Evolutionary conservation across 163 green algal genomes (phyloP).

Genomic region (Chlamydomonas reinhardtii): DNA sequence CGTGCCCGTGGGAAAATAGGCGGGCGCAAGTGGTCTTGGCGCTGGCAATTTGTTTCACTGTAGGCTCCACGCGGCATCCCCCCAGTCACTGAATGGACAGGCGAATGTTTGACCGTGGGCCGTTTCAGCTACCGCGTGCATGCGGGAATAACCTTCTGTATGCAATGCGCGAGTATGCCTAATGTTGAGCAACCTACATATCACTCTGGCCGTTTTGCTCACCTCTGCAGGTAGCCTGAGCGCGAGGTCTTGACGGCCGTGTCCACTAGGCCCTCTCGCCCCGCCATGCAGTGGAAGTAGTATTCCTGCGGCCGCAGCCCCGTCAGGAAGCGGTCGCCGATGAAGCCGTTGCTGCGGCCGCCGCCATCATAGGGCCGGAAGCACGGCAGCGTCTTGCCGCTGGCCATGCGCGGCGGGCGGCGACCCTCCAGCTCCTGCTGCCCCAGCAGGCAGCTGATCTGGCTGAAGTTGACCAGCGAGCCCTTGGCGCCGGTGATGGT

Average conservation of each 20-base stretch:
- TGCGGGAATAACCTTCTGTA: too few species aligned
- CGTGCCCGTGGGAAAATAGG: conserved; percentile 8
- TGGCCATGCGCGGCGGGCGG: conserved; percentile 91
- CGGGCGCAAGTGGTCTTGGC: conserved; percentile 42
- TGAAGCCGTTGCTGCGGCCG: conserved; percentile 85
- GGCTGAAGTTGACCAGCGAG: conserved; percentile 93
- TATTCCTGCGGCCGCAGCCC: conserved; percentile 85
- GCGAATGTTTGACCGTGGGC: conserved; percentile 11
- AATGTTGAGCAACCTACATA: too few species aligned
- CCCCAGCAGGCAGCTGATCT: conserved; percentile 94
- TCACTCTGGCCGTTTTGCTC: not conserved
- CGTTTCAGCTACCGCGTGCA: not conserved
- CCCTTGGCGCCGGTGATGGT: conserved; percentile 96
- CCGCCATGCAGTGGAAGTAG: conserved; percentile 99
- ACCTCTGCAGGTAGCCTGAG: conserved; percentile 89
- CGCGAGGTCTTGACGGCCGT: conserved; percentile 97
- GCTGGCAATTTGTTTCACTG: not conserved
- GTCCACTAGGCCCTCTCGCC: conserved; percentile 96
- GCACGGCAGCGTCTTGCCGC: conserved; percentile 97
- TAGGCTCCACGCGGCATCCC: not conserved
- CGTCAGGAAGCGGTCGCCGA: conserved; percentile 96
- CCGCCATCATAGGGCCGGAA: conserved; percentile 91
- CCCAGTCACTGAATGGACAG: not conserved
- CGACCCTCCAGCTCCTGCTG: conserved; percentile 98
- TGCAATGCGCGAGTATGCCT: too few species aligned